Base-by-base conservation (phyloP, 805 yeast species). In the Teunomyces kruisii region DNA sequence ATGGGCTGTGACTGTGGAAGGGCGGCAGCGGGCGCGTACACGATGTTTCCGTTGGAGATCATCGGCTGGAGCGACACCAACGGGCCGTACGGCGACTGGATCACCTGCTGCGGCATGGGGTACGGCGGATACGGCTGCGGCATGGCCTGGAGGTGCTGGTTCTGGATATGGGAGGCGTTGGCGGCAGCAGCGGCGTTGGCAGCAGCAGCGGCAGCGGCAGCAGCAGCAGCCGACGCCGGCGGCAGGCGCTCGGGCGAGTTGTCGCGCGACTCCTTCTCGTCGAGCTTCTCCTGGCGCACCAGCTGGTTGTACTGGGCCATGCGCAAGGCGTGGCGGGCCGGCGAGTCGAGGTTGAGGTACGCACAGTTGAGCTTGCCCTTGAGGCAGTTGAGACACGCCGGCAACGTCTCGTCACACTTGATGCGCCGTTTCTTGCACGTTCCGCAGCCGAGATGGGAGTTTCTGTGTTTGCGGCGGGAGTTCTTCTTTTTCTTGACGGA, bases 401-500 rank as follows among this genome's bases (percentile, higher is more conserved):
- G 87, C n/a, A 79, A 66, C 26, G 68, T 65, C 59, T 83, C 88
- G 59, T 83, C 86, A 59, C 88, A 82, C 53, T 82, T 83, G 57
- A 82, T 79, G 32, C 85, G 68, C 32, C 87, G 72, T 40, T 72
- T 68, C 54, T 82, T 81, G 61, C 88, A 82, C 15, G 83, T 80
- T 3, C 79, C 81, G 64, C 94, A 86, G n/a, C 94, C 92, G 42
- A 78, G 58, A 55, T 84, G 89, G 6, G 88, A 82, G 64, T 84
- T 84, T 46, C 83, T 70, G 61, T 84, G 89, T 47, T 76, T 74
- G 54, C 85, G 69, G 54, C 88, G 67, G 6, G 78, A 70, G 56
- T 67, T 70, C 57, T 72, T 73, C 59, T 65, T 70, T 68, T 48
- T 44, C 40, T 48, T 17, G 47, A 39, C 45, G 9, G 43, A 16